phyloP scores from a whole-genome alignment of 2,329 filamentous ascomycete genomes.

The Aspergillus hortae region DNA sequence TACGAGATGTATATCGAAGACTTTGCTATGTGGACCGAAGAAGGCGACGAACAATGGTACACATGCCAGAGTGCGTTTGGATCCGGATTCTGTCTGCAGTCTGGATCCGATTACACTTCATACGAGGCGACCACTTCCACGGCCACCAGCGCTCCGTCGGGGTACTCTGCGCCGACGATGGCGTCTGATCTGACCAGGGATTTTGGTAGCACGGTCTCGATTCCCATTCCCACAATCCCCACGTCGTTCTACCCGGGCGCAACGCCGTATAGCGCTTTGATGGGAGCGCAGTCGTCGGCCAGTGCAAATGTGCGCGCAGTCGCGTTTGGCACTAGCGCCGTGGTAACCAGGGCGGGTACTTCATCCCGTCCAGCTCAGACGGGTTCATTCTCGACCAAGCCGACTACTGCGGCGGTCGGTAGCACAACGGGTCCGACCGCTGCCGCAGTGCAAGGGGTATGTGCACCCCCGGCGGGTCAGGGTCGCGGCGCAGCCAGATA shows the following conservation, averaged over 20 bases:
- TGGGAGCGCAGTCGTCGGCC: background rate
- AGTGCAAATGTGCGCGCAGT: background rate
- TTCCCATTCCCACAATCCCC: background rate
- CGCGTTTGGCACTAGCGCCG: background rate
- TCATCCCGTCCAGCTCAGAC: background rate
- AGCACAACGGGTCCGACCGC: background rate
- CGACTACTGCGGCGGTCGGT: background rate
- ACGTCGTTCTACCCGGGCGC: constrained; percentile 27
- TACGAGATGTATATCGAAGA: constrained; percentile 50
- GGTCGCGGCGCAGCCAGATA: background rate
- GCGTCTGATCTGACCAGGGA: background rate
- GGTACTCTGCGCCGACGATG: constrained; percentile 10
- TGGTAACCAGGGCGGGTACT: background rate
- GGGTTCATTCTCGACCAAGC: background rate
- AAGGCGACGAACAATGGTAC: constrained; percentile 29
- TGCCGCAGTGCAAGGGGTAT: background rate
- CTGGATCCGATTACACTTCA: constrained; percentile 15
- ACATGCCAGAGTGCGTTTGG: constrained; percentile 51
- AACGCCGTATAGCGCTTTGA: constrained; percentile 26
- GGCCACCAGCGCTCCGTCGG: constrained; percentile 18
- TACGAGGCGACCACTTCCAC: constrained; percentile 17
- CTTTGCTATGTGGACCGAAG: constrained; percentile 46
- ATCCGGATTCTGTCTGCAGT: constrained; percentile 45
- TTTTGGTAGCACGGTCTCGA: background rate
- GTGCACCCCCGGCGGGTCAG: background rate